Evolutionary conservation across 208 protist genomes (phyloP).

Genomic region (Trypanosomatidae sp.): DNA sequence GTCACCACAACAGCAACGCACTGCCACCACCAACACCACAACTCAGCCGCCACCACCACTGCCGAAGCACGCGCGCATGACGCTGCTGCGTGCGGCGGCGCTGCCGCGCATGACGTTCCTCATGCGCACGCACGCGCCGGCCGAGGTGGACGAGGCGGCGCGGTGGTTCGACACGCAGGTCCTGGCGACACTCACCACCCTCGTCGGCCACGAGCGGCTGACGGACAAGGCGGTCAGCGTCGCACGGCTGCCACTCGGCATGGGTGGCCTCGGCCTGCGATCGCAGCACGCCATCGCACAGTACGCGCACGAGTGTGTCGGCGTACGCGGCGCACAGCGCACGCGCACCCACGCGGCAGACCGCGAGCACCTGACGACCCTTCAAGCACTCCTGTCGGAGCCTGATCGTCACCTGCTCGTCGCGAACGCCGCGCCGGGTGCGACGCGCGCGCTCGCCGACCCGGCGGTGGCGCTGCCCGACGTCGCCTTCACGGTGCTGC

Average conservation of each 20-base stretch:
- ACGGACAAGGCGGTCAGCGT: not conserved
- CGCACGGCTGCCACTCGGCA: constrained; percentile 7
- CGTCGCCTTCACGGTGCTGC: constrained; percentile 4
- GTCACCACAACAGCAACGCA: too few species aligned
- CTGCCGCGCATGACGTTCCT: constrained; percentile 11
- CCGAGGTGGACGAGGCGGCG: constrained; percentile 3
- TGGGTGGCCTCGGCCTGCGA: constrained; percentile 11
- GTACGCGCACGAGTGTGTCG: constrained; percentile 9
- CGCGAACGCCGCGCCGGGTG: constrained; percentile 8
- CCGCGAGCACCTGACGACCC: not conserved
- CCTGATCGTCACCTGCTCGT: constrained; percentile 9
- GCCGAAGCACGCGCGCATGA: constrained; percentile 3
- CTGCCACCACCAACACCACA: too few species aligned
- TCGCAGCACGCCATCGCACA: constrained; percentile 5
- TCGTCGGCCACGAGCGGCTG: not conserved
- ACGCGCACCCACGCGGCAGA: constrained; percentile 5
- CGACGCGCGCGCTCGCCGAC: constrained; percentile 11
- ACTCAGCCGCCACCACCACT: not conserved
- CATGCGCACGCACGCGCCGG: constrained; percentile 8
- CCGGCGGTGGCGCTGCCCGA: constrained; percentile 6
- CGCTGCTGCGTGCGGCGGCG: constrained; percentile 5
- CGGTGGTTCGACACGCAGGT: constrained; percentile 10
- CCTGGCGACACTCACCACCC: constrained; percentile 1
- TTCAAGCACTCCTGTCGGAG: constrained; percentile 7
- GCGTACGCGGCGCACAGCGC: constrained; percentile 7